A percentile compares a stretch with the other conserved stretches of the same genome.
Evolutionary conservation across 257 asterid genomes (phyloP).

Genomic region (Vinca minor): DNA sequence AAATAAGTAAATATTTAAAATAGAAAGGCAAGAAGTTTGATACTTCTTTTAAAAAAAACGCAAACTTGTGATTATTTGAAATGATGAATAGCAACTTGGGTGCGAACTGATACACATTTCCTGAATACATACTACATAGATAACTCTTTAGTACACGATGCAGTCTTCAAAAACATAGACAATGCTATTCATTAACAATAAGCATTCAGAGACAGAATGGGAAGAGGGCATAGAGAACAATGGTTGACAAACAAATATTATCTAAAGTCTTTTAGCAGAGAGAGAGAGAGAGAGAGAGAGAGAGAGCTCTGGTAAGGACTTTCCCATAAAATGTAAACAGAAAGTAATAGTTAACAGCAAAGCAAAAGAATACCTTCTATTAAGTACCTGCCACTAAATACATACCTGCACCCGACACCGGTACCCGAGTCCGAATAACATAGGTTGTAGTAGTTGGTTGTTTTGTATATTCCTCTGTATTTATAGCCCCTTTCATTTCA

Average conservation of each 20-base stretch:
- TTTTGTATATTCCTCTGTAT: not conserved
- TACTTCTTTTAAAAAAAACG: too few species aligned
- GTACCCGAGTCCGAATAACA: too few species aligned
- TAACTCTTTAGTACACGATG: too few species aligned
- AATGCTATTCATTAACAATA: not conserved
- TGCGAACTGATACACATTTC: not conserved
- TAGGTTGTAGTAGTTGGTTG: not conserved
- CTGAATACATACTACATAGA: too few species aligned
- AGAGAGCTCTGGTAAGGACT: not conserved
- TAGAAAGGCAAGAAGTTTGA: too few species aligned
- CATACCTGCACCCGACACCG: too few species aligned
- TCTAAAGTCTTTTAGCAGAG: not conserved
- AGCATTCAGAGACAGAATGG: not conserved
- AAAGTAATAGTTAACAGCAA: not conserved
- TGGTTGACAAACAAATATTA: not conserved
- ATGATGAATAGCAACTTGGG: too few species aligned
- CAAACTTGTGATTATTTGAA: too few species aligned
- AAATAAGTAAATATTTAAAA: too few species aligned
- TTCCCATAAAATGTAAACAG: not conserved
- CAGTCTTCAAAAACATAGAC: too few species aligned
- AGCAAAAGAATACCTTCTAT: slow-evolving; percentile 43
- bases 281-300: too few species aligned
- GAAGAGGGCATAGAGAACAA: not conserved
- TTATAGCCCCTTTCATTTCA: slow-evolving; percentile 13
- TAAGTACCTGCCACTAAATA: too few species aligned